Percentiles rank a stretch among this genome's conserved stretches.
phyloP scores from a whole-genome alignment of 1,139 yeast species.

The Pichia inconspicua region DNA sequence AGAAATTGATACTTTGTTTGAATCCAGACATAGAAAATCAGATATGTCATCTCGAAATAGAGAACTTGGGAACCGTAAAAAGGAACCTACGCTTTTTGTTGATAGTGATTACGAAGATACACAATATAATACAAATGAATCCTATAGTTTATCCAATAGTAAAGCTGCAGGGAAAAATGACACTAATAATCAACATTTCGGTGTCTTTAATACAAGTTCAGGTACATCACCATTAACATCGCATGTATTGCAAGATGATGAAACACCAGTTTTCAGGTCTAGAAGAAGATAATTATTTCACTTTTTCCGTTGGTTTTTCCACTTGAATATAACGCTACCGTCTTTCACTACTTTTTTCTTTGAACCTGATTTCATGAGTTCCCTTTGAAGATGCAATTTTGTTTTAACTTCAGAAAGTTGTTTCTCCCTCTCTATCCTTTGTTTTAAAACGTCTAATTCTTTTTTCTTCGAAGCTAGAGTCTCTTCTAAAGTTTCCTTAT shows the following conservation, averaged over 20 bases:
- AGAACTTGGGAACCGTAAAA: conserved; percentile 2
- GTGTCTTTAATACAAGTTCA: background rate
- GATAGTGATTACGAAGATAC: conserved; percentile 13
- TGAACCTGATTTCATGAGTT: conserved; percentile 83
- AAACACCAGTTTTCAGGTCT: conserved; percentile 7
- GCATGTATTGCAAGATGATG: background rate
- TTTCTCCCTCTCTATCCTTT: conserved; percentile 57
- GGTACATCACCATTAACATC: conserved; percentile 2
- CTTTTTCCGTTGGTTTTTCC: conserved; percentile 81
- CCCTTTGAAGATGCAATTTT: conserved; percentile 69
- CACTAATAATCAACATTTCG: background rate
- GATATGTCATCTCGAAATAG: background rate
- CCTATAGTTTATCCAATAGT: background rate
- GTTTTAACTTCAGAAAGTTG: conserved; percentile 62
- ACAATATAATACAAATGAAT: background rate
- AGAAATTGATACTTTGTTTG: conserved; percentile 15
- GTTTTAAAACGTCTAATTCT: conserved; percentile 47
- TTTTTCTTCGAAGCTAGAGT: conserved; percentile 37
- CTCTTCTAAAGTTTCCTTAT: conserved; percentile 17
- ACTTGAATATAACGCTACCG: conserved; percentile 70
- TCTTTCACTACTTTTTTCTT: conserved; percentile 64
- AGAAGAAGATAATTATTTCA: conserved; percentile 31
- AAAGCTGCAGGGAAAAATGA: background rate
- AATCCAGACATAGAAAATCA: background rate
- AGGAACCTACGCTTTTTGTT: conserved; percentile 10